A percentile compares a stretch with the other conserved stretches of the same genome.
phyloP scores from a whole-genome alignment of 31 red algal genomes.

The Bonnemaisonia californica region DNA sequence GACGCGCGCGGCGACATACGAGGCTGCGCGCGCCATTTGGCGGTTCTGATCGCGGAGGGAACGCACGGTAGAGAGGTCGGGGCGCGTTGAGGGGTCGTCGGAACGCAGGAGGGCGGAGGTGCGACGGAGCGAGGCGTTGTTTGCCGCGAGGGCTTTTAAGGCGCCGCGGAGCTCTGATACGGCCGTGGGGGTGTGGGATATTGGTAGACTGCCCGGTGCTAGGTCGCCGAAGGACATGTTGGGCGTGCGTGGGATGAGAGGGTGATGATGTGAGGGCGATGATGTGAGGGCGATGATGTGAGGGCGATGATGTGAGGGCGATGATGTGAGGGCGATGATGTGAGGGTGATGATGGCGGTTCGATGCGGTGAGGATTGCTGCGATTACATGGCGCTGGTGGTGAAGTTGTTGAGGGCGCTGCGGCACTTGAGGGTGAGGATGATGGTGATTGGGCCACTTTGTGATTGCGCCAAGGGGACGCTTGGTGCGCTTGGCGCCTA shows the following conservation, averaged over 20 bases:
- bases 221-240: constrained; percentile 30
- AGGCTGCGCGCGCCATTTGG: constrained; percentile 39
- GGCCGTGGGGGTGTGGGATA: constrained; percentile 20
- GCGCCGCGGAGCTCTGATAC: constrained; percentile 30
- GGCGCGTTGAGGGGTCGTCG: neutral
- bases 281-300: neutral
- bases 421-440: too few relatives aligned
- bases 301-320: neutral
- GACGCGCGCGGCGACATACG: constrained; percentile 2
- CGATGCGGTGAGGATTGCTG: too few relatives aligned
- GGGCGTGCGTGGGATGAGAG: too few relatives aligned
- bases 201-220: neutral
- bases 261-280: neutral
- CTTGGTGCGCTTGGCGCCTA: too few relatives aligned
- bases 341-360: too few relatives aligned
- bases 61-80: constrained; percentile 27
- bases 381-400: too few relatives aligned
- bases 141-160: constrained; percentile 44
- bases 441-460: too few relatives aligned
- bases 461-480: too few relatives aligned
- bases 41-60: constrained; percentile 63
- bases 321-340: too few relatives aligned
- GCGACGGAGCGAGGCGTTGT: constrained; percentile 30
- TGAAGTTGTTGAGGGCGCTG: too few relatives aligned
- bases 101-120: constrained; percentile 8